Evolutionary conservation across 306 rosid species (phyloP).

Genomic region (Hippophae rhamnoides): DNA sequence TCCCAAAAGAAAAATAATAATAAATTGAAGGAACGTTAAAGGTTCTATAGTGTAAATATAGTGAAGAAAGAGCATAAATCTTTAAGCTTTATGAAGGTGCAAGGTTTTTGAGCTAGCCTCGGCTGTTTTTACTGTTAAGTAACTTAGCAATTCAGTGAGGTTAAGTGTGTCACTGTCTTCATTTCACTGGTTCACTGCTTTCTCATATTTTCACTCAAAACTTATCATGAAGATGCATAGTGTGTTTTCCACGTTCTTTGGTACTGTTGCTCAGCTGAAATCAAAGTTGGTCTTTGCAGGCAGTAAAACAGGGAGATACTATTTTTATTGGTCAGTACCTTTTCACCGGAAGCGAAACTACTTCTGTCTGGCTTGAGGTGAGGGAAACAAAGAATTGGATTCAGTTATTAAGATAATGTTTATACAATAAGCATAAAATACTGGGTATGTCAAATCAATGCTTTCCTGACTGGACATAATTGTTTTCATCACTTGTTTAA

Average conservation of each 20-base stretch:
- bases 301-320: constrained; percentile 37
- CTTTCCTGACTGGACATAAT: background rate
- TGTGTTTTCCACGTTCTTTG: background rate
- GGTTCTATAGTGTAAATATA: no score
- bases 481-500: background rate
- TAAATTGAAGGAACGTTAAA: no score
- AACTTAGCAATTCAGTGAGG: no score
- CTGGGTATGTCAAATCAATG: constrained; percentile 1
- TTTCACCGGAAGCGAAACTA: constrained; percentile 48
- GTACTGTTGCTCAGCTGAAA: background rate
- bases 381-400: background rate
- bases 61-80: no score
- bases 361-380: constrained; percentile 50
- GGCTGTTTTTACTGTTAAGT: no score
- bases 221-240: background rate
- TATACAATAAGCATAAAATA: background rate
- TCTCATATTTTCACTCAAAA: background rate
- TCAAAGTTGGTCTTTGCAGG: constrained; percentile 25
- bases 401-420: constrained; percentile 2
- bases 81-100: no score
- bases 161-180: no score
- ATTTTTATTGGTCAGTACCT: constrained; percentile 46
- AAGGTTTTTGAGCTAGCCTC: no score
- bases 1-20: no score
- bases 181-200: no score